Evolutionary conservation across 2,329 filamentous ascomycete species (phyloP), one percentile per base, ranked within the genome.

Genomic region (Penicillium sp.): DNA sequence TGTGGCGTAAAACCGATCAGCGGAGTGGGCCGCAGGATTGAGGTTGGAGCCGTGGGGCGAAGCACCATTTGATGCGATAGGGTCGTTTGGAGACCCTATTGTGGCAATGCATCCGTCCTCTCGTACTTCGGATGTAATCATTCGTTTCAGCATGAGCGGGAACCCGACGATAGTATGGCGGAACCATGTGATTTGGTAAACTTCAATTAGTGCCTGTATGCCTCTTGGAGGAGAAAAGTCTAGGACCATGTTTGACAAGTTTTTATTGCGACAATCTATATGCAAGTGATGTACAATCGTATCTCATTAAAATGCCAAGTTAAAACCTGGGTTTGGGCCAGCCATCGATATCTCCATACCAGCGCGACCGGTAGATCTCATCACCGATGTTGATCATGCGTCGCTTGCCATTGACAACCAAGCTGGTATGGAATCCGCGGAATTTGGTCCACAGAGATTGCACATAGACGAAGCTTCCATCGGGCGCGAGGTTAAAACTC

Each of bases 321-420:
- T 46, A 54, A 10, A 33, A 42, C 34, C 38, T 57, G 5, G 63
- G 60, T 47, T 65, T 65, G 15, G 60, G 58, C 63, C 63, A 65
- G 33, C 61, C 61, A 45, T 59, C 57, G 8, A 65, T 62, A 38
- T 64, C 56, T 6, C 51, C 60, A 31, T 54, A 64, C 57, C 56
- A 64, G 26, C 63, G 60, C 45, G 63, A 64, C 38, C 61, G 63
- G 39, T 65, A 65, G 24, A 65, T 64, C 47, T 64, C 61, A 48
- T 64, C 53, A 5, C 63, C 61, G 28, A 54, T 26, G 36, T 58
- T 62, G 46, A 65, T 59, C 39, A 58, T 52, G 13, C 47, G 51
- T 6, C 55, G 52, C 23, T 44, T 34, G 4, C 61, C 61, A 42
- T 61, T 45, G 1, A 54, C 50, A 4, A 65, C 61, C 4, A 65